Base-by-base conservation (phyloP, 805 yeast genomes). In the Torulaspora gathmanii region DNA sequence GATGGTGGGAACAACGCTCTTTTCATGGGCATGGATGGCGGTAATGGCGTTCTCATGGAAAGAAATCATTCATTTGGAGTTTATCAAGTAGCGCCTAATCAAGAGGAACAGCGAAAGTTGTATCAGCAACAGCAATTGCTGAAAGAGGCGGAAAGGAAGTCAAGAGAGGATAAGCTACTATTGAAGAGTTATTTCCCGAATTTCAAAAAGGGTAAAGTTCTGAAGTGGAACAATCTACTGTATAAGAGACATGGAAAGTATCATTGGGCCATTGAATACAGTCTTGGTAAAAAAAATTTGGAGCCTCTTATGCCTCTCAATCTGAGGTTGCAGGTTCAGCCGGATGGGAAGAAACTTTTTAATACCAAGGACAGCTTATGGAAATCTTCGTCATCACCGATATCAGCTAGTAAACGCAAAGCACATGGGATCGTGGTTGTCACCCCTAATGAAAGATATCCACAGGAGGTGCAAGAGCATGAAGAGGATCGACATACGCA, bases 161-260 rank as follows among this genome's bases (percentile, higher is more conserved):
- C 58, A 19, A 56, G 57, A 25, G 66, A 69, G 40, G 66, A 63
- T 38, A 56, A 56, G 46, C 57, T 60, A 45, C 44, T 73, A n/a
- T 61, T 81, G 26, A 64, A 68, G 35, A 67, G 72, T 25, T 75
- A 75, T 55, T 81, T 71, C 55, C 86, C 88, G 0, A 68, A 71
- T 9, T 80, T 77, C 55, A 68, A 70, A 22, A 64, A 62, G 33
- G 74, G 76, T 9, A 72, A 70, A 54, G 72, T 77, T 1, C 65
- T 79, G 51, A 78, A 76, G 54, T 72, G 79, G 70, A 82, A 79
- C 54, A 64, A 69, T n/a, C 60, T 79, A 38, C 74, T 78, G 31
- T 81, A 83, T 3, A 60, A 63, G 25, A 64, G 69, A 1, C 77
- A 79, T 4, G 61, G 64, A 7, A 71, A 73, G 41, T 80, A 72